Base-by-base conservation (phyloP, 2,329 filamentous ascomycete species). In the Stachybotrys elegans region DNA sequence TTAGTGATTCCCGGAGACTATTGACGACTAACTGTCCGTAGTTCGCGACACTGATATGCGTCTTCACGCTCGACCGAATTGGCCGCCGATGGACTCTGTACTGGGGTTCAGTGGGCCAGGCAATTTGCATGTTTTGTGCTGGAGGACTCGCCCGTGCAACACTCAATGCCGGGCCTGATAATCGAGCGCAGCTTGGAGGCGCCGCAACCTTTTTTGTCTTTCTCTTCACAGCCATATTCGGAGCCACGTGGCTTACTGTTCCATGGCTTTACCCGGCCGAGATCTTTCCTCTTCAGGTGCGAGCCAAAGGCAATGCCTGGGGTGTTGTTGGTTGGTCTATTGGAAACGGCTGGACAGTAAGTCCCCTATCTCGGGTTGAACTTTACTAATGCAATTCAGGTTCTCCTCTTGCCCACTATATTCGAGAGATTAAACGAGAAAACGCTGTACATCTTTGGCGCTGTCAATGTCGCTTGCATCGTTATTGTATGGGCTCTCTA, bases 301-400 rank as follows among this genome's bases (percentile, higher is more conserved):
- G 86, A 19, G 85, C 86, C 2, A 83, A 84, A 52, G 86, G 85
- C 6, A 89, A 88, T 48, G 83, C 85, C 0, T 88, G 80, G 76
- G 84, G 86, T 17, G 84, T 89, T 0, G 76, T 88, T 0, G 85
- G 86, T 0, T 90, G 85, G 86, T 79, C 73, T 13, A 86, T 89
- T 41, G 85, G 86, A 0, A 88, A 88, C 51, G 84, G 83, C 14
- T 86, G 81, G 80, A 25, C 38, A 42, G 47, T 60, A 32, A 61
- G 48, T 19, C 43, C 52, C 37, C 35, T 25, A 55, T 23, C 56
- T 17, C 57, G 45, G 45, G 53, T 49, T 53, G 39, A 39, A 57
- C 45, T 69, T 61, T 57, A 65, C 63, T 16, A 36, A 37, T 38
- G 4, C 21, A 13, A 4, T 5, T 7, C 16, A 62, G 40, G 63